Evolutionary conservation across 768 basidiomycete species (phyloP), one percentile per base, ranked within the genome.

Genomic region (Pulveroboletus ravenelii): DNA sequence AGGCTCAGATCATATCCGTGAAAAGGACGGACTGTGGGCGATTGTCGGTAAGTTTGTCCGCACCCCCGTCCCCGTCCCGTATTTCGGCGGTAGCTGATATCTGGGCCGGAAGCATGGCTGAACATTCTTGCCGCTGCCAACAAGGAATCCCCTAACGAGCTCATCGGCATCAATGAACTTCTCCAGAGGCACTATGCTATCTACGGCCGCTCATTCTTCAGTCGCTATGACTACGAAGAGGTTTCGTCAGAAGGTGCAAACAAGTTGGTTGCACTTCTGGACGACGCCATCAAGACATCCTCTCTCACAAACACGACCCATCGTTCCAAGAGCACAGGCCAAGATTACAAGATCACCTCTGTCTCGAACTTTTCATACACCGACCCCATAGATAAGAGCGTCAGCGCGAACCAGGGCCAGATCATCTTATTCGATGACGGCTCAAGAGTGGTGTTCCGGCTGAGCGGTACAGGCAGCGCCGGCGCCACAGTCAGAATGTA

Each of bases 21-120:
- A 99, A 77, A 99, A 99, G 78, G 96, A 99, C 61, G 96, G 96
- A 57, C 74, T 99, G 41, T 99, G 96, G 96, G 96, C 96, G 43
- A 78, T 99, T 57, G 76, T 97, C 40, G 94, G 93, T 90, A 56
- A 65, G 89, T 71, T 15, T 9, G 35, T 23, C 34, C n/a, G n/a
- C n/a, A n/a, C n/a, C n/a, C 47, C 4, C 30, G 32, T 34, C 47
- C 4, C 30, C 7, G 12, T 49, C 32, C 32, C 50, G 32, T 39
- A 32, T 42, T 52, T 54, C 54, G 38, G 46, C 42, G 38, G 25
- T 47, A 25, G 35, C 46, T 52, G 39, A 48, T 48, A 14, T 20
- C 9, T 15, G 39, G 47, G 41, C 40, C 9, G 45, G 43, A 57
- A 94, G 95, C 96, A 1, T 99, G 96, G 96, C 72, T 99, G 54